phyloP scores from a whole-genome alignment of 495 filamentous ascomycete species.

The Cryomyces antarcticus region DNA sequence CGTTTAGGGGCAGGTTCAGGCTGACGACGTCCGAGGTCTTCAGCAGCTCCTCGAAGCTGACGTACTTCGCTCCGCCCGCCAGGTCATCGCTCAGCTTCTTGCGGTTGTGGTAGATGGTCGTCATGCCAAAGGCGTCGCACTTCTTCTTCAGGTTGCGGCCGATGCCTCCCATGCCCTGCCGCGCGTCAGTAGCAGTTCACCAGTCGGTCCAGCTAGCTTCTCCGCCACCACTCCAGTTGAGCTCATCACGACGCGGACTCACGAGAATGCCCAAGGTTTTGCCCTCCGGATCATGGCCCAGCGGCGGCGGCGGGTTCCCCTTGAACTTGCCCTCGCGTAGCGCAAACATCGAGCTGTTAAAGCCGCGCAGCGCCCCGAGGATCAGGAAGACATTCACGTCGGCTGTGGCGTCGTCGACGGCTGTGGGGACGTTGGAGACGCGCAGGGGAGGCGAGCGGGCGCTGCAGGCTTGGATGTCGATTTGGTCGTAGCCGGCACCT shows the following conservation, averaged over 20 bases:
- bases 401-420: conserved; percentile 64
- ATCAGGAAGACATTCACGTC: conserved; percentile 62
- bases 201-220: too few relatives aligned
- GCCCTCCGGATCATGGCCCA: conserved; percentile 43
- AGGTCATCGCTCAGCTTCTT: conserved; percentile 30
- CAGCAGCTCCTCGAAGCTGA: conserved; percentile 48
- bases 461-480: conserved; percentile 52
- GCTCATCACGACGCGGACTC: too few relatives aligned
- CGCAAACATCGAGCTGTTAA: conserved; percentile 39
- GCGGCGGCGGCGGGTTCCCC: conserved; percentile 24
- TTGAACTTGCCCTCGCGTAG: conserved; percentile 41
- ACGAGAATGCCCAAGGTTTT: conserved; percentile 39
- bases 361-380: conserved; percentile 52
- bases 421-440: conserved; percentile 64
- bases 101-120: conserved; percentile 48
- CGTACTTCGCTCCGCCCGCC: conserved; percentile 40
- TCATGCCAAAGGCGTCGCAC: conserved; percentile 43
- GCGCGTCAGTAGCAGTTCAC: too few relatives aligned
- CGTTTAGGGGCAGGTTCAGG: conserved; percentile 58
- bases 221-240: too few relatives aligned
- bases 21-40: conserved; percentile 49
- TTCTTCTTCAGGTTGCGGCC: conserved; percentile 46
- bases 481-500: conserved; percentile 68
- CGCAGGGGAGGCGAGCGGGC: conserved; percentile 32
- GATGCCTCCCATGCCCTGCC: conserved; percentile 26